These are phyloP conservation scores for Dipteronia dyeriana DNA, from an alignment of 345 rosid genomes.

Conservation along the genomic window DNA sequence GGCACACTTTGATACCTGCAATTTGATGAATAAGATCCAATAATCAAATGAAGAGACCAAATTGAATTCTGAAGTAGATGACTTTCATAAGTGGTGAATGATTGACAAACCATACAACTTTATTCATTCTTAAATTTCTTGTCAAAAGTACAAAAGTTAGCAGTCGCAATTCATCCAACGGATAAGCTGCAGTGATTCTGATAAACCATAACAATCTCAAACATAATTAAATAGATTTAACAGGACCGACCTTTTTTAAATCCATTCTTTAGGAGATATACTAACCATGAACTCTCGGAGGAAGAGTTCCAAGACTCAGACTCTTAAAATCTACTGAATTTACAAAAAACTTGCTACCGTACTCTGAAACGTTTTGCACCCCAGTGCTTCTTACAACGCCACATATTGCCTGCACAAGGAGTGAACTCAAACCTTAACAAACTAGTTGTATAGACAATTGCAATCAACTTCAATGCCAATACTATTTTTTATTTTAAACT, in stretches of 20 bases:
- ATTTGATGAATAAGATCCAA: conserved; percentile 1
- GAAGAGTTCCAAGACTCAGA: conserved; percentile 43
- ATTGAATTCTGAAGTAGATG: neutral
- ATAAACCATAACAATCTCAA: neutral
- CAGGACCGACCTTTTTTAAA: neutral
- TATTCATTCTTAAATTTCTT: neutral
- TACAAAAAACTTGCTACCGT: conserved; percentile 24
- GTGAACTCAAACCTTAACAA: neutral
- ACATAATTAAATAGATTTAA: neutral
- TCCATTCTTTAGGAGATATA: neutral
- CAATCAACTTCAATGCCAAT: conserved; percentile 2
- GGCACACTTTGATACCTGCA: conserved; percentile 46
- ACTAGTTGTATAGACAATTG: neutral
- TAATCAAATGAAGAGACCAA: neutral
- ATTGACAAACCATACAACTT: neutral
- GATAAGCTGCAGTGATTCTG: neutral
- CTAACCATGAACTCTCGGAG: conserved; percentile 37
- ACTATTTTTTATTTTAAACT: neutral
- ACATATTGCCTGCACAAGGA: conserved; percentile 38
- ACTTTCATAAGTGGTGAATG: neutral
- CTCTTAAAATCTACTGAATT: conserved; percentile 33
- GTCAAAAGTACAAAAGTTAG: neutral
- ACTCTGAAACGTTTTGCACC: conserved; percentile 32
- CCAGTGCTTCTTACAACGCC: conserved; percentile 26
- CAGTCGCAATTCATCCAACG: neutral